A percentile compares a stretch with the other conserved stretches of the same genome.
Evolutionary conservation across 2,329 filamentous ascomycete species (phyloP).

Genomic region (Bipolaris cookei): DNA sequence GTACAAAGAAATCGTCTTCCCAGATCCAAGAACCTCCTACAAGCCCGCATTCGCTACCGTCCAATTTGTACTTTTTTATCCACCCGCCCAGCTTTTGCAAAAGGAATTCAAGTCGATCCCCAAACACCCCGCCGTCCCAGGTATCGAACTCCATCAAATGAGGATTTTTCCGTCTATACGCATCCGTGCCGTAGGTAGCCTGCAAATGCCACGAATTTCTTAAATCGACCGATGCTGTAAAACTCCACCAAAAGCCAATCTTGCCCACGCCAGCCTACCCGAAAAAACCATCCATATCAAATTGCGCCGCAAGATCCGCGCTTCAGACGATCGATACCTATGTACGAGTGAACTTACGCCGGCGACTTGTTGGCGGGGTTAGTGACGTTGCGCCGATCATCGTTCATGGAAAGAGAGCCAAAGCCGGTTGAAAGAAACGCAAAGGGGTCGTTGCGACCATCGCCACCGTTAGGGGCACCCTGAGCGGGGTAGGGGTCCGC

Average conservation of each 20-base stretch:
- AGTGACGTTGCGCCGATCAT: slow-evolving; percentile 56
- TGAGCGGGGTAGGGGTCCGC: slow-evolving; percentile 82
- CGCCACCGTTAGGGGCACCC: slow-evolving; percentile 69
- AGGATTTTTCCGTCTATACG: slow-evolving; percentile 47
- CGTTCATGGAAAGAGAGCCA: slow-evolving; percentile 73
- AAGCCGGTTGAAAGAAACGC: slow-evolving; percentile 79
- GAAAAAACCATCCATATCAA: slow-evolving; percentile 45
- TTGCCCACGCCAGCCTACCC: slow-evolving; percentile 45
- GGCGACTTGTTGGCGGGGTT: slow-evolving; percentile 50
- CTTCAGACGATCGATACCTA: slow-evolving; percentile 44
- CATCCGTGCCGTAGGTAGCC: slow-evolving; percentile 43
- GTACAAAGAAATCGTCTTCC: slow-evolving; percentile 21
- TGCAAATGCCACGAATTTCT: slow-evolving; percentile 49
- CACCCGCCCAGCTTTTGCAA: slow-evolving; percentile 35
- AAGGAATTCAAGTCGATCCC: slow-evolving; percentile 36
- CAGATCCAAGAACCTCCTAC: slow-evolving; percentile 28
- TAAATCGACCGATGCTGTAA: slow-evolving; percentile 46
- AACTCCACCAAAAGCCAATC: slow-evolving; percentile 46
- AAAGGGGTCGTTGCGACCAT: slow-evolving; percentile 75
- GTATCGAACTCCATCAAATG: slow-evolving; percentile 50
- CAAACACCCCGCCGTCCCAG: slow-evolving; percentile 45
- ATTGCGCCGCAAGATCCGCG: slow-evolving; percentile 45
- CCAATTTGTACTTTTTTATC: slow-evolving; percentile 43
- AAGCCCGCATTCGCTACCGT: slow-evolving; percentile 33
- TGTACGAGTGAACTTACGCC: slow-evolving; percentile 45